Conservation (phyloP, 192 early-diverging fungal species). For the Entophlyctis luteolus region DNA sequence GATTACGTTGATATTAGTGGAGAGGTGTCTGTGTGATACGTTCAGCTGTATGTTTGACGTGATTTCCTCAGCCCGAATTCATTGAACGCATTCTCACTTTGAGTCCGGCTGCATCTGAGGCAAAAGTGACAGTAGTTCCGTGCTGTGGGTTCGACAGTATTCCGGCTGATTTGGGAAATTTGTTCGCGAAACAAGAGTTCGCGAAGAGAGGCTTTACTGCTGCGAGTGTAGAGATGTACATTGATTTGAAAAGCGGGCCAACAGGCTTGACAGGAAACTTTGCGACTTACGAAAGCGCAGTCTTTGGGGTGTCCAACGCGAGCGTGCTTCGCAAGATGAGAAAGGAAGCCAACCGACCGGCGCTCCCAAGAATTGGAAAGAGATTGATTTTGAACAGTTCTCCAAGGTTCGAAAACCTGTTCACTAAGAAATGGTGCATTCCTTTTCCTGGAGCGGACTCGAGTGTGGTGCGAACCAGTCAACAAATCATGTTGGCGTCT, state of each 20-base stretch:
- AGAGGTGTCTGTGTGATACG: not conserved
- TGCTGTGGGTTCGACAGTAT: slow-evolving; percentile 63
- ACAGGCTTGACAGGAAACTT: slow-evolving; percentile 52
- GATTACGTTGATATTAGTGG: slow-evolving; percentile 63
- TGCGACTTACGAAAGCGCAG: slow-evolving; percentile 63
- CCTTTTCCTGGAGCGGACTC: slow-evolving; percentile 29
- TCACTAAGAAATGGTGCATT: slow-evolving; percentile 20
- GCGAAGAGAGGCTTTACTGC: slow-evolving; percentile 35
- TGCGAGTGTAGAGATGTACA: slow-evolving; percentile 60
- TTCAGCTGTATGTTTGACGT: not conserved
- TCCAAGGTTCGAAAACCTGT: slow-evolving; percentile 20
- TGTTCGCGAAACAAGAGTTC: slow-evolving; percentile 55
- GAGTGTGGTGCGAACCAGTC: slow-evolving; percentile 52
- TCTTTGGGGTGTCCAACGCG: slow-evolving; percentile 26
- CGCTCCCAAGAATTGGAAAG: slow-evolving; percentile 37
- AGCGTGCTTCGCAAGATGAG: slow-evolving; percentile 19
- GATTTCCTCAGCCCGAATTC: slow-evolving; percentile 47
- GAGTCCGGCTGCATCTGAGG: slow-evolving; percentile 45
- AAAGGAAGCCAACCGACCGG: slow-evolving; percentile 19
- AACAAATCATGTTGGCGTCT: slow-evolving; percentile 21
- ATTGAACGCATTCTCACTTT: slow-evolving; percentile 58
- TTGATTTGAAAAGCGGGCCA: slow-evolving; percentile 44
- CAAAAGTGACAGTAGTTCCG: slow-evolving; percentile 53
- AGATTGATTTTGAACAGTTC: slow-evolving; percentile 42
- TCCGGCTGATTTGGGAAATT: slow-evolving; percentile 64